Conservation (phyloP, 73 alveolate genomes). For the Tetrahymena borealis region DNA sequence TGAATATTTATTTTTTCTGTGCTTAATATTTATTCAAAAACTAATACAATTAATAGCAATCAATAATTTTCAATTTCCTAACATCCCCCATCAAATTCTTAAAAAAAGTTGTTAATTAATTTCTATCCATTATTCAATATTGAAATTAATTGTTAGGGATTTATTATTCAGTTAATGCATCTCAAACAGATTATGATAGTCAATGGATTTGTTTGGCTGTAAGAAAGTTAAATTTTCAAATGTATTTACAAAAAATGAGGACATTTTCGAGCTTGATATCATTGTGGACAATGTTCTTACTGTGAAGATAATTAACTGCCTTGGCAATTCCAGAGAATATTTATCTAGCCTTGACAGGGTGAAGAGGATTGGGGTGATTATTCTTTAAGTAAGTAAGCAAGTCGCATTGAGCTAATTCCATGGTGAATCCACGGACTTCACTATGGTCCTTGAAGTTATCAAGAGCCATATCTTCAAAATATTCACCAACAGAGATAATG, state of each 20-base stretch:
- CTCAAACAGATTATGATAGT: too few relatives aligned
- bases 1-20: not conserved
- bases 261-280: slow-evolving; percentile 43
- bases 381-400: not conserved
- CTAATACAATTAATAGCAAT: not conserved
- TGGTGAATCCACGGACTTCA: not conserved
- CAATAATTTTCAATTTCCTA: not conserved
- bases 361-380: not conserved
- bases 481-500: not conserved
- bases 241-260: not conserved
- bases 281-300: slow-evolving; percentile 27
- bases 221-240: not conserved
- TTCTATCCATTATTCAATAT: not conserved
- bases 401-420: not conserved
- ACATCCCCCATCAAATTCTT: not conserved
- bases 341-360: slow-evolving; percentile 23
- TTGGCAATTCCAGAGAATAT: slow-evolving; percentile 40
- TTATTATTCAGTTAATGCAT: too few relatives aligned
- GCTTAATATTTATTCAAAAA: not conserved
- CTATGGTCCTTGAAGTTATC: not conserved
- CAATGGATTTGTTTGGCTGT: too few relatives aligned
- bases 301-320: slow-evolving; percentile 35
- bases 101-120: not conserved
- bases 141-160: too few relatives aligned
- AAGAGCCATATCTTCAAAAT: not conserved